These are phyloP conservation scores for Dittrichia graveolens DNA, from an alignment of 129 eudicot genomes.

Conservation along the genomic window DNA sequence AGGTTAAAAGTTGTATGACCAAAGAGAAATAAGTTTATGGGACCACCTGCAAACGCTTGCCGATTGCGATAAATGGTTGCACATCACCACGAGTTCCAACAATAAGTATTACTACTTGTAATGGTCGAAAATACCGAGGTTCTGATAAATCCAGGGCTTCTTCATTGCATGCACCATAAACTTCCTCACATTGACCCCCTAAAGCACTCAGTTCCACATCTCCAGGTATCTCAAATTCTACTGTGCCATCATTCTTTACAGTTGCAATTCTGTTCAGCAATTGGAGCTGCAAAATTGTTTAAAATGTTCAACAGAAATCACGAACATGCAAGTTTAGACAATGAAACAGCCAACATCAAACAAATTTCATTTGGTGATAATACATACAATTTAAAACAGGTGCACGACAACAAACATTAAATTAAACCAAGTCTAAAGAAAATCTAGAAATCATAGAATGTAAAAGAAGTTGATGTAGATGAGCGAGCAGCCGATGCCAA, in stretches of 20 bases:
- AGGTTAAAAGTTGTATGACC: neutral
- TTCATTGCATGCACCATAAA: constrained; percentile 48
- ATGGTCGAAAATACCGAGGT: constrained; percentile 74
- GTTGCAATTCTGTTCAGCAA: constrained; percentile 96
- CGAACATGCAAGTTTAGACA: constrained; percentile 25
- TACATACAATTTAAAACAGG: neutral
- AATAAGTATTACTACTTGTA: constrained; percentile 89
- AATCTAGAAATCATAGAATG: too few species aligned
- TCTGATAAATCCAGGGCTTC: constrained; percentile 62
- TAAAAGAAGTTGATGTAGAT: too few species aligned
- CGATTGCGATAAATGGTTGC: constrained; percentile 97
- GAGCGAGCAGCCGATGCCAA: too few species aligned
- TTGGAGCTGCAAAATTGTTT: constrained; percentile 67
- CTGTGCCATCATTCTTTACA: constrained; percentile 91
- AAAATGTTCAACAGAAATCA: constrained; percentile 36
- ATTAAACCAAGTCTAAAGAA: too few species aligned
- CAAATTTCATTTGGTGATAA: too few species aligned
- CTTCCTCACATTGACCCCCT: constrained; percentile 45
- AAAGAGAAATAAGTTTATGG: neutral
- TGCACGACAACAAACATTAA: too few species aligned
- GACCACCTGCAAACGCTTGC: constrained; percentile 94
- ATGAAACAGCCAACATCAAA: neutral
- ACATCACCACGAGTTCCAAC: constrained; percentile 99
- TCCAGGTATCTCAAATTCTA: constrained; percentile 92
- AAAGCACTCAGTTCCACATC: constrained; percentile 63